Base-by-base conservation (phyloP, 805 yeast species). In the Diddensiella transvaalensis region DNA sequence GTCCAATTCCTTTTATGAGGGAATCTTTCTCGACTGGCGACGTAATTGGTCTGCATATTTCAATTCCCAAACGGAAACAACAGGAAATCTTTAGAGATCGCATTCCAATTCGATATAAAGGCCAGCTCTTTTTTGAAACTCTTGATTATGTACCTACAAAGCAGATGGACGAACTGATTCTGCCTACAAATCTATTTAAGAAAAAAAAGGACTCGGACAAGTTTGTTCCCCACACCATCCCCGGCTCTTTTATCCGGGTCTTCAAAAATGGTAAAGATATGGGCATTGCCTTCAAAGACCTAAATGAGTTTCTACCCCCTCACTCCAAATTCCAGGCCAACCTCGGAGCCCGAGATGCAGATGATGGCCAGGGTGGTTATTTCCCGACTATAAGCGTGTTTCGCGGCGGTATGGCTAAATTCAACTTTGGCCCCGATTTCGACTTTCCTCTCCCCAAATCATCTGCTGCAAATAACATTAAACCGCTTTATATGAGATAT, bases 351-450 rank as follows among this genome's bases (percentile, higher is more conserved):
- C 55, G 56, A 2, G 55, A 61, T 6, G 57, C 56, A 4, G 95
- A 93, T 62, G 96, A 93, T 62, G 96, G 96, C 0, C 70, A 79
- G 38, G 67, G 88, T 47, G 99, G 98, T 0, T 93, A 93, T 63
- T 93, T 82, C 66, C 98, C 99, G 1, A 87, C 89, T 70, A 74
- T 87, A 29, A 85, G 96, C 47, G 85, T 85, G 22, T 93, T 79
- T 62, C 80, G 79, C 55, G 84, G 84, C 2, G 98, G 98, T 0
- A 69, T 76, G 6, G 95, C 87, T 3, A 71, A 77, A 50, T 64
- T 91, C 48, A 81, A 85, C 53, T 73, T 87, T 2, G 85, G 89
- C 0, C 84, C 87, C 0, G 72, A 80, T 10, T 76, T 89, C 56
- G 71, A 72, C 51, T 72, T 58, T 45, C 65, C 68, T 11, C 78